Conservation (phyloP, 768 basidiomycete genomes). For the Serendipita vermifera region DNA sequence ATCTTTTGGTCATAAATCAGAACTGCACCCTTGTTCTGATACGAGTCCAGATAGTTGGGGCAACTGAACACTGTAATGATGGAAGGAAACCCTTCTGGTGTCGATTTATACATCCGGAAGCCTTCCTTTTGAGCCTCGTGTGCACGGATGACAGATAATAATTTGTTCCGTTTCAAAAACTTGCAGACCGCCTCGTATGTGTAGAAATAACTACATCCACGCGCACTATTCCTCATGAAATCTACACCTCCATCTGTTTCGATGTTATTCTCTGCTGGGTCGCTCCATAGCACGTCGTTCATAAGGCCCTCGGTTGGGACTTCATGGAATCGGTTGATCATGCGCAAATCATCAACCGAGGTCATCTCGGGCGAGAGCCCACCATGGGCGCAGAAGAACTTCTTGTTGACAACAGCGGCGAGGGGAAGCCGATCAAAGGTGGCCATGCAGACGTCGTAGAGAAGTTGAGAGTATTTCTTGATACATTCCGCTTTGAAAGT, state of each 20-base stretch:
- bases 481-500: slow-evolving; percentile 41
- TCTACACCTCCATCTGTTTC: slow-evolving; percentile 31
- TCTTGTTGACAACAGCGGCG: slow-evolving; percentile 41
- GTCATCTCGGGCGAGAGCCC: slow-evolving; percentile 36
- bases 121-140: slow-evolving; percentile 41
- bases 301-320: slow-evolving; percentile 37
- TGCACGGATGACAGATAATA: slow-evolving; percentile 77
- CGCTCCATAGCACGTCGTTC: slow-evolving; percentile 41
- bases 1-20: slow-evolving; percentile 41
- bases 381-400: slow-evolving; percentile 41
- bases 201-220: slow-evolving; percentile 42
- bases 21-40: slow-evolving; percentile 43
- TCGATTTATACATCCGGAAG: slow-evolving; percentile 41
- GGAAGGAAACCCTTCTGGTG: slow-evolving; percentile 39
- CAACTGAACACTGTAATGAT: slow-evolving; percentile 42
- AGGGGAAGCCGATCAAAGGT: slow-evolving; percentile 37
- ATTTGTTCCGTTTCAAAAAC: slow-evolving; percentile 82
- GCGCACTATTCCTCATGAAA: slow-evolving; percentile 38
- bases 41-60: slow-evolving; percentile 39
- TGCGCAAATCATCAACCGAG: slow-evolving; percentile 35
- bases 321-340: slow-evolving; percentile 39
- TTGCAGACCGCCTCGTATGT: slow-evolving; percentile 68
- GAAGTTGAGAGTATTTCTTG: slow-evolving; percentile 38
- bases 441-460: slow-evolving; percentile 40
- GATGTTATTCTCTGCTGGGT: slow-evolving; percentile 29